phyloP scores from a whole-genome alignment of 768 basidiomycete genomes.

The Boletellus emodensis region DNA sequence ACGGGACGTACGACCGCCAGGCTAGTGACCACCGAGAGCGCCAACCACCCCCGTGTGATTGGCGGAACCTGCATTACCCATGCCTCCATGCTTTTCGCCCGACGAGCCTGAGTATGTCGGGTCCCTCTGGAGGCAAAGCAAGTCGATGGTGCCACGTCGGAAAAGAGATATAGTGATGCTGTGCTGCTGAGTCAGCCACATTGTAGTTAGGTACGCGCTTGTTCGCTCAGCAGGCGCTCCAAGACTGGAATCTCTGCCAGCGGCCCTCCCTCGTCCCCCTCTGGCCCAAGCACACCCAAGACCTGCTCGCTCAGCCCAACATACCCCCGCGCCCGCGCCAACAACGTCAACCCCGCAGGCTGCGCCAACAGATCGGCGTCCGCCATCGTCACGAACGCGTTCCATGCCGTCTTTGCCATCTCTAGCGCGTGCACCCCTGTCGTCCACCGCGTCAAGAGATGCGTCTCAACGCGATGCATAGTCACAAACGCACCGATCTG shows the following conservation, averaged over 20 bases:
- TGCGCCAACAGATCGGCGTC: conserved; percentile 2
- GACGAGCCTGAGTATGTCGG: conserved; percentile 3
- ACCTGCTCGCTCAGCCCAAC: conserved; percentile 41
- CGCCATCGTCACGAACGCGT: conserved; percentile 43
- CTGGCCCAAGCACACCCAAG: conserved; percentile 48
- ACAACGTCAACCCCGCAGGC: conserved; percentile 18
- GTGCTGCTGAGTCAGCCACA: conserved; percentile 20
- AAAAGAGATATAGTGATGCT: not conserved
- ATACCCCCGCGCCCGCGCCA: conserved; percentile 33
- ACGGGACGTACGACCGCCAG: conserved; percentile 74
- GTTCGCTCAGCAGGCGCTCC: conserved; percentile 34
- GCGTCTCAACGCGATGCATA: not conserved
- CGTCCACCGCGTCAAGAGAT: not conserved
- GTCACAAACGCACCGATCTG: conserved; percentile 63
- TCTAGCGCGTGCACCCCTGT: conserved; percentile 74
- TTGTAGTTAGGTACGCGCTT: not conserved
- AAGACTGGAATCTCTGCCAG: conserved; percentile 49
- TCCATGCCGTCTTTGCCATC: conserved; percentile 76
- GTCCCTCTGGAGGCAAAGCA: too few relatives aligned
- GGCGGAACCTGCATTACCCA: conserved; percentile 93
- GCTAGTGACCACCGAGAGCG: conserved; percentile 72
- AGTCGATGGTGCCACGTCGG: too few relatives aligned
- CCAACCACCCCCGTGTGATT: conserved; percentile 84
- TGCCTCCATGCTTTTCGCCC: conserved; percentile 61
- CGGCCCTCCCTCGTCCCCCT: conserved; percentile 64